A percentile compares a stretch with the other conserved stretches of the same genome.
phyloP scores from a whole-genome alignment of 257 asterid genomes.

The Solanum chiquidenum region DNA sequence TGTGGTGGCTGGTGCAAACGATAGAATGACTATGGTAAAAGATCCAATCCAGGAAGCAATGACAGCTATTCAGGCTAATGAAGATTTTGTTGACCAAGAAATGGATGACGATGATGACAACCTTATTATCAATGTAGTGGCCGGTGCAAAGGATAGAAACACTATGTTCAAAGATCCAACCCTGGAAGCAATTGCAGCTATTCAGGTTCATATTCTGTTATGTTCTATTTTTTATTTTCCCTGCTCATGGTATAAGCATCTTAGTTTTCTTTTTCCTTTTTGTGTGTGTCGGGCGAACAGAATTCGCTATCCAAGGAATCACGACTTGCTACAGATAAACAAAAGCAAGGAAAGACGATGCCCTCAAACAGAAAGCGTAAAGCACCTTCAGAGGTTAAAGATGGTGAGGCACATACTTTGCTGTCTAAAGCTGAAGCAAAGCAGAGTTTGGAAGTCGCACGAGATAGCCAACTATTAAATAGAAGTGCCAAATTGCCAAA shows the following conservation, averaged over 20 bases:
- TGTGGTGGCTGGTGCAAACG: conserved; percentile 29
- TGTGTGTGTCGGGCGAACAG: conserved; percentile 9
- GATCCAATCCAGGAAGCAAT: conserved; percentile 20
- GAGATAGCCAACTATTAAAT: conserved; percentile 13
- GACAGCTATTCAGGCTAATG: conserved; percentile 33
- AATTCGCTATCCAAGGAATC: conserved; percentile 13
- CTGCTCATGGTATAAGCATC: neutral
- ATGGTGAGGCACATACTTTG: neutral
- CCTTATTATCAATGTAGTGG: conserved; percentile 56
- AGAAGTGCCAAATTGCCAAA: conserved; percentile 10
- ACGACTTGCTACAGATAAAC: neutral
- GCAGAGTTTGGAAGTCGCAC: neutral
- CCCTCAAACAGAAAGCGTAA: conserved; percentile 40
- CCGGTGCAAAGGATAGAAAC: conserved; percentile 21
- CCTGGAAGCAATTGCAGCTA: conserved; percentile 11
- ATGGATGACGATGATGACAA: conserved; percentile 55
- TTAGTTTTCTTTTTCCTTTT: neutral
- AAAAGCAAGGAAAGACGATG: conserved; percentile 5
- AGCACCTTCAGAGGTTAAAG: conserved; percentile 14
- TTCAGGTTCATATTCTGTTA: conserved; percentile 25
- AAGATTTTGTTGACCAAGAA: conserved; percentile 27
- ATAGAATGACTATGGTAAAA: conserved; percentile 18
- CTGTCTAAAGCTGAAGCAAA: conserved; percentile 11
- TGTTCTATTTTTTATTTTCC: neutral
- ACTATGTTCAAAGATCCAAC: conserved; percentile 24